Evolutionary conservation across 805 yeast genomes (phyloP), one percentile per base, ranked within the genome.

Genomic region (Kuraishia ogatae): DNA sequence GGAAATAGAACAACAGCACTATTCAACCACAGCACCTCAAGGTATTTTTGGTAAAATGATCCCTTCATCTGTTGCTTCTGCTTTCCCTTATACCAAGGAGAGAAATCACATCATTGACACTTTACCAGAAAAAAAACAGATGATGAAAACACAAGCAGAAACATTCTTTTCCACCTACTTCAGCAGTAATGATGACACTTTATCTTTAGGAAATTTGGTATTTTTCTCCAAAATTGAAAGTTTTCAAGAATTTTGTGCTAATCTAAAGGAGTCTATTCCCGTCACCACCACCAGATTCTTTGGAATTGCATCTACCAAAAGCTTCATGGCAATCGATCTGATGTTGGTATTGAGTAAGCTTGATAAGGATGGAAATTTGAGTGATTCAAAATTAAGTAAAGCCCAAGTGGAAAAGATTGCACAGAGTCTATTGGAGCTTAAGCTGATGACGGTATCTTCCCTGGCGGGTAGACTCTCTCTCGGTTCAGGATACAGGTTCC

Each of bases 391-490:
- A 35, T 17, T 35, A 17, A 60, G 51, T 54, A 43, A 52, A 26
- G 48, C 52, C 51, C 62, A 50, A 20, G 55, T 62, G n/a, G 65
- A 62, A 39, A 56, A 53, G 51, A 53, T 60, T 10, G 52, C 57
- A 26, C 57, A 60, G 24, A 57, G 56, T 39, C 48, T 58, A 11
- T 22, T 56, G 15, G 59, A 60, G 3, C 50, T 61, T 52, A 58
- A 56, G 50, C 28, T 61, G n/a, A 11, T 35, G 43, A 35, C 6
- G n/a, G 43, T 13, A 15, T 35, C 43, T 7, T 35, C 43, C 17
- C 3, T 35, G 6, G 43, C n/a, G 17, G 13, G 43, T 15, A 35
- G 17, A 17, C 43, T 35, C 43, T 35, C 43, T 15, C 43, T 35
- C 17, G 43, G 55, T 3, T 26, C 56, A 7, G 55, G 56, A 7